These are phyloP conservation scores for Lagerstroemia fauriei DNA, from an alignment of 441 rosid species.

Conservation along the genomic window DNA sequence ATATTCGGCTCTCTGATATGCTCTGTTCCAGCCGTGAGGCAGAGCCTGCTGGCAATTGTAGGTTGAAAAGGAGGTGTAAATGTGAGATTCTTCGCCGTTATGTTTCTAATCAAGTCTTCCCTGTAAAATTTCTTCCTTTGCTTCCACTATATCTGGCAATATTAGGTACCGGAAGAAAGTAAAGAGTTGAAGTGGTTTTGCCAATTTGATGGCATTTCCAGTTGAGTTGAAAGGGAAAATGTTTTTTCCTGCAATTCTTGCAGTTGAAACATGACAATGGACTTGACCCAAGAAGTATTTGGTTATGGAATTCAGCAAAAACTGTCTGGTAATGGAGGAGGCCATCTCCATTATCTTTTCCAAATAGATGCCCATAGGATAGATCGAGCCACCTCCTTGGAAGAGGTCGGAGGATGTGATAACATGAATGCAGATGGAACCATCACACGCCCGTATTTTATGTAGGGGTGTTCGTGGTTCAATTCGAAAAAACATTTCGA, in stretches of 20 bases:
- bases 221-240: not conserved
- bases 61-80: constrained; percentile 36
- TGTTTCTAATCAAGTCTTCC: not conserved
- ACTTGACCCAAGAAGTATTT: too few species aligned
- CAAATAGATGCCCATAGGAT: not conserved
- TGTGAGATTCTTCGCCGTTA: not conserved
- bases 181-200: not conserved
- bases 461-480: too few species aligned
- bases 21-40: constrained; percentile 77
- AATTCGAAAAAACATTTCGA: too few species aligned
- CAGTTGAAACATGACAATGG: not conserved
- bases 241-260: not conserved
- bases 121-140: not conserved
- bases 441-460: too few species aligned
- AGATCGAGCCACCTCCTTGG: too few species aligned
- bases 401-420: too few species aligned
- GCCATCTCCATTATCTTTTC: not conserved
- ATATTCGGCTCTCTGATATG: constrained; percentile 83
- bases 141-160: not conserved
- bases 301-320: too few species aligned
- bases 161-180: not conserved
- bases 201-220: not conserved
- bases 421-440: too few species aligned
- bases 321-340: not conserved
- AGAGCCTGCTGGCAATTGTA: constrained; percentile 70